Conservation (phyloP, 2,329 filamentous ascomycete genomes). For the Hymenoscyphus scutula region DNA sequence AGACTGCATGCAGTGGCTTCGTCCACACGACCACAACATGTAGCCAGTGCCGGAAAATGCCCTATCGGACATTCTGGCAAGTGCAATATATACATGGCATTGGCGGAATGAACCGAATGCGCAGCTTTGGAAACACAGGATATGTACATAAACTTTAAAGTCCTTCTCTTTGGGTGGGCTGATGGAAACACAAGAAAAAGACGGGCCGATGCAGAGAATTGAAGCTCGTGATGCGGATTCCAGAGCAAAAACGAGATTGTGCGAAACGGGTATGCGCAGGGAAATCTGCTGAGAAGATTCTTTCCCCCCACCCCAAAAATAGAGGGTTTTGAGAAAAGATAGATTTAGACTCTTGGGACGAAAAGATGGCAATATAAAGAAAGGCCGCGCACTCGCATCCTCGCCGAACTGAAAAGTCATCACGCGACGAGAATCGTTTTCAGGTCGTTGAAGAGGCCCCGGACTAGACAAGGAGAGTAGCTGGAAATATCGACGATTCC, state of each 20-base stretch:
- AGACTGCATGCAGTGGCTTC: neutral
- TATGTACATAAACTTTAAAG: conserved; percentile 12
- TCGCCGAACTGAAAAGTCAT: neutral
- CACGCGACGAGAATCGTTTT: neutral
- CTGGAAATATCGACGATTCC: neutral
- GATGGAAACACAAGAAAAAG: conserved; percentile 22
- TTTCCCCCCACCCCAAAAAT: conserved; percentile 5
- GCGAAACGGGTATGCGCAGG: conserved; percentile 22
- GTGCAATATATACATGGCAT: conserved; percentile 14
- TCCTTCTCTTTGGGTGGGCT: conserved; percentile 23
- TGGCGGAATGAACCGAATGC: conserved; percentile 19
- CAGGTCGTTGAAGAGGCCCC: neutral
- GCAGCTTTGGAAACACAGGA: conserved; percentile 14
- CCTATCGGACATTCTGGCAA: conserved; percentile 19
- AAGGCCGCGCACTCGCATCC: neutral
- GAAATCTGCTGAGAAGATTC: conserved; percentile 16
- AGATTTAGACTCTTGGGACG: neutral
- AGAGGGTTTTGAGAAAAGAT: conserved; percentile 5
- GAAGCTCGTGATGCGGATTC: conserved; percentile 23
- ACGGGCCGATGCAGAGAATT: conserved; percentile 22
- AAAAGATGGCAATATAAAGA: neutral
- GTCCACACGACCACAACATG: neutral
- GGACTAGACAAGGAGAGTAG: neutral
- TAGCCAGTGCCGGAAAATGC: conserved; percentile 12
- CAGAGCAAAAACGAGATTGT: conserved; percentile 13